Conservation (phyloP, 305 asterid genomes). For the Solanum hybrid region DNA sequence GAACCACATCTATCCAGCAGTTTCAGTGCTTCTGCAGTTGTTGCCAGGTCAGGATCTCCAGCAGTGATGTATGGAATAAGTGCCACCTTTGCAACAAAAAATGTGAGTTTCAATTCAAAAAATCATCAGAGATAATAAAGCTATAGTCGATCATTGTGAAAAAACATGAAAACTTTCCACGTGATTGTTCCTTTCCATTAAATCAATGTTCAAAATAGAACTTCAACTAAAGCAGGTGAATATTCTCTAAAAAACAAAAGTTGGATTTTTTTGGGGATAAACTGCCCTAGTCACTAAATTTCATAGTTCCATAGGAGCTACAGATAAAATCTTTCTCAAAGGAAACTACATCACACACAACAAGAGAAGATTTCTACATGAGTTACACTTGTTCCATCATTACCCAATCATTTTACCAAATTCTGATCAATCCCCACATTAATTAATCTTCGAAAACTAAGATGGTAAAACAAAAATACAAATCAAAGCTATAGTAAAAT, state of each 20-base stretch:
- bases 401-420: not conserved
- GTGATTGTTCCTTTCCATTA: not conserved
- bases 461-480: not conserved
- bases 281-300: not conserved
- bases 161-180: not conserved
- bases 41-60: slow-evolving; percentile 85
- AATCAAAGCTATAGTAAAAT: not conserved
- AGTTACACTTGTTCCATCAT: not conserved
- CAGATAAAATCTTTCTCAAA: not conserved
- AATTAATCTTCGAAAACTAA: not conserved
- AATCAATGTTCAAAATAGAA: not conserved
- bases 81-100: slow-evolving; percentile 55
- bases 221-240: not conserved
- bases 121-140: not conserved
- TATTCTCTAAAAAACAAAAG: not conserved
- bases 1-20: slow-evolving; percentile 84
- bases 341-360: not conserved
- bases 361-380: not conserved
- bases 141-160: not conserved
- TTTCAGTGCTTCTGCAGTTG: slow-evolving; percentile 86
- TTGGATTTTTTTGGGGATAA: not conserved
- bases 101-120: not conserved
- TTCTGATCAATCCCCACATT: not conserved
- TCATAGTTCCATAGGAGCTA: not conserved
- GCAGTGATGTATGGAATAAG: slow-evolving; percentile 88